Evolutionary conservation across 2,329 filamentous ascomycete genomes (phyloP).

Genomic region (Onygena corvina): DNA sequence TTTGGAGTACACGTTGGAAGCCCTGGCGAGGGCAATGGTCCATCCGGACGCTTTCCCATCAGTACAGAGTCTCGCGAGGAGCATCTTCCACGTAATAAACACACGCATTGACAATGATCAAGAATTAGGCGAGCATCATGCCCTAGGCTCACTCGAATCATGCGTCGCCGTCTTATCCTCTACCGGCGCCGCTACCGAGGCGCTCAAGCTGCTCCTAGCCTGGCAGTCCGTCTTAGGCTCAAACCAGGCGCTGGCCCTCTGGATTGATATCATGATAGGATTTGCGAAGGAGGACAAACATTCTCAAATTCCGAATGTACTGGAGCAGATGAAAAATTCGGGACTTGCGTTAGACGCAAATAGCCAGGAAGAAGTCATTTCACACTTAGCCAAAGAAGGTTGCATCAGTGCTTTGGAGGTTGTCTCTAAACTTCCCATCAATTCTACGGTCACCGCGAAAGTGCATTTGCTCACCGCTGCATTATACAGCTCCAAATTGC

Average conservation of each 20-base stretch:
- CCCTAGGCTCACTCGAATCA: slow-evolving; percentile 30
- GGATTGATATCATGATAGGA: slow-evolving; percentile 45
- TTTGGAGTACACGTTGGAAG: slow-evolving; percentile 31
- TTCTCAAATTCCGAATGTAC: slow-evolving; percentile 18
- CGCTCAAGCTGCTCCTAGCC: slow-evolving; percentile 25
- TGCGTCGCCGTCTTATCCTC: slow-evolving; percentile 42
- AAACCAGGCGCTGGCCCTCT: slow-evolving; percentile 15
- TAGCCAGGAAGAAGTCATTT: slow-evolving; percentile 43
- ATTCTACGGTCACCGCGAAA: slow-evolving; percentile 39
- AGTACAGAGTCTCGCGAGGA: slow-evolving; percentile 31
- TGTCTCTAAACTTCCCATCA: slow-evolving; percentile 51
- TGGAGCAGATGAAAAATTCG: slow-evolving; percentile 16
- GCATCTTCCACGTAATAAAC: slow-evolving; percentile 26
- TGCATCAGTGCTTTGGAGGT: slow-evolving; percentile 50
- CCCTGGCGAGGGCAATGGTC: slow-evolving; percentile 27
- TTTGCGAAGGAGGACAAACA: slow-evolving; percentile 43
- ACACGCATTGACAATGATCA: not conserved
- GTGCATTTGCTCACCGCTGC: slow-evolving; percentile 49
- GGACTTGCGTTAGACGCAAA: slow-evolving; percentile 26
- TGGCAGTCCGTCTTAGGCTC: slow-evolving; percentile 20
- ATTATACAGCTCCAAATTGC: slow-evolving; percentile 45
- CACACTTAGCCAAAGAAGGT: slow-evolving; percentile 49
- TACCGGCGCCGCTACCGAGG: slow-evolving; percentile 46
- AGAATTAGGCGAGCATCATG: slow-evolving; percentile 11
- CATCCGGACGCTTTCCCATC: slow-evolving; percentile 28